These are phyloP conservation scores for Cladophialophora yegresii DNA, from an alignment of 2,329 filamentous ascomycete genomes.

Conservation along the genomic window DNA sequence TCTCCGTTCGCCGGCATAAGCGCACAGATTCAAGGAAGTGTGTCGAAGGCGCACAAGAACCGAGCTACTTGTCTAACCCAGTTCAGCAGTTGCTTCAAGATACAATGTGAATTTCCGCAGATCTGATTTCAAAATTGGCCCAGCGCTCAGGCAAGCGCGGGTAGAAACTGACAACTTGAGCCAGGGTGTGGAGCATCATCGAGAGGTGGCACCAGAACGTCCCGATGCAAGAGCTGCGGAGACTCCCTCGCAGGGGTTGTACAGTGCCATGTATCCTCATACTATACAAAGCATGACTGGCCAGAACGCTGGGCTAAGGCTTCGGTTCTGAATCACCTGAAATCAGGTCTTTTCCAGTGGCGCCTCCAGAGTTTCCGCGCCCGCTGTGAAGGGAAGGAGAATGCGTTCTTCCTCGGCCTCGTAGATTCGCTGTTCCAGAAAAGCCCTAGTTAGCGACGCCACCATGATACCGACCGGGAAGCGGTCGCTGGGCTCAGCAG, in stretches of 20 bases:
- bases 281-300: background rate
- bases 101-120: background rate
- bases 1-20: background rate
- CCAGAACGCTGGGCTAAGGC: background rate
- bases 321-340: background rate
- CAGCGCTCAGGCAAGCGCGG: background rate
- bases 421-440: conserved; percentile 16
- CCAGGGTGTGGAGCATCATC: background rate
- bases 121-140: background rate
- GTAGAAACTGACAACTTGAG: background rate
- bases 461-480: background rate
- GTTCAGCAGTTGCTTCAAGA: background rate
- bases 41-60: background rate
- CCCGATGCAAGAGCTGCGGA: background rate
- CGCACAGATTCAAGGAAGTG: background rate
- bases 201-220: background rate
- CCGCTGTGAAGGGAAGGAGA: conserved; percentile 17
- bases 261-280: background rate
- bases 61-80: background rate
- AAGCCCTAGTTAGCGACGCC: background rate
- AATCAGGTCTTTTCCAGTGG: background rate
- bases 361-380: background rate
- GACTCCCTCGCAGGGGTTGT: background rate
- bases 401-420: conserved; percentile 31
- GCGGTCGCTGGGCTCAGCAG: background rate